These are phyloP conservation scores for Abrus precatorius DNA, from an alignment of 306 rosid species.

Conservation along the genomic window DNA sequence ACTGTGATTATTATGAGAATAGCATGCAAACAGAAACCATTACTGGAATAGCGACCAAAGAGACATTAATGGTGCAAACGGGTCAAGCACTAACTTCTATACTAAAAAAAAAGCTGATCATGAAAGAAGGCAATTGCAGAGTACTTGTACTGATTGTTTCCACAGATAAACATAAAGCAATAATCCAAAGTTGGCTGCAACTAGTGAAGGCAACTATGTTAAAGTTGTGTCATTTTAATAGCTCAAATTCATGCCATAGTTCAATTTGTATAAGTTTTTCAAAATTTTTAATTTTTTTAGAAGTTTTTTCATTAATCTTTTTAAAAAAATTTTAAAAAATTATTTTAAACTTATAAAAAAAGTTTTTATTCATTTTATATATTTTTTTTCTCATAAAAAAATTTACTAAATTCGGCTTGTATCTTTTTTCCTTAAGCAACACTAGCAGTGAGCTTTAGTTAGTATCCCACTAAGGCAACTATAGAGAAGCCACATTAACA, in stretches of 20 bases:
- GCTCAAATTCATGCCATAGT: background rate
- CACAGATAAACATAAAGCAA: conserved; percentile 22
- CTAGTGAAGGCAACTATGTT: conserved; percentile 17
- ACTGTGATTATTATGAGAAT: background rate
- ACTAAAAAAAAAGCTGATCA: background rate
- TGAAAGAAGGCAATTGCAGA: background rate
- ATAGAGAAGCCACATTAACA: background rate
- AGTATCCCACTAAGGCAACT: conserved; percentile 9
- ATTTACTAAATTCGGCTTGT: background rate
- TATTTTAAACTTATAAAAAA: too few species aligned
- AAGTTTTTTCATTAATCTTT: too few species aligned
- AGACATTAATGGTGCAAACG: conserved; percentile 1
- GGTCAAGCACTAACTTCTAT: conserved; percentile 37
- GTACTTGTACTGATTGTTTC: conserved; percentile 23
- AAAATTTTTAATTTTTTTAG: too few species aligned
- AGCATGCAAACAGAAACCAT: conserved; percentile 19
- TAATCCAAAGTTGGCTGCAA: conserved; percentile 25
- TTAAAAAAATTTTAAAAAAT: too few species aligned
- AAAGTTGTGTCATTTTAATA: background rate
- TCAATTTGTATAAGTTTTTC: too few species aligned
- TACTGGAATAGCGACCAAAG: background rate
- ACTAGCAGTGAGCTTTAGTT: background rate
- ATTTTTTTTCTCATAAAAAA: too few species aligned
- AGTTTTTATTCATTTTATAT: too few species aligned
- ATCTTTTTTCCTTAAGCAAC: background rate